These are phyloP conservation scores for Eudorina sp. DNA, from an alignment of 139 green algal species.

Conservation along the genomic window DNA sequence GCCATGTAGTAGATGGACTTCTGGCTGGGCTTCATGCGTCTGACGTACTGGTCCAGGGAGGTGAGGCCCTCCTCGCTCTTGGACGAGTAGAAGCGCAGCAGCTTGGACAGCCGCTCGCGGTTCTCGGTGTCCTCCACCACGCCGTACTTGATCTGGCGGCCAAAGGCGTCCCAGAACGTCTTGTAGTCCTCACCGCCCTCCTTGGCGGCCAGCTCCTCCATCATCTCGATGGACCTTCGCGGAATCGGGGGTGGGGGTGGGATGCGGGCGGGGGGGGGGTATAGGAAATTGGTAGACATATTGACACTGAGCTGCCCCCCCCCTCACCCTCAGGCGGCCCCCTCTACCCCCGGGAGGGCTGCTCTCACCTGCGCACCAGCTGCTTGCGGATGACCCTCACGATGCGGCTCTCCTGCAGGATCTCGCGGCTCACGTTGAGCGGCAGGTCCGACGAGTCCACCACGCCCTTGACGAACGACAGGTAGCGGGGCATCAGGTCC, in stretches of 20 bases:
- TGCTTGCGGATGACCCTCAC: slow-evolving; percentile 95
- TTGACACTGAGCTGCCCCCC: no score
- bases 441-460: slow-evolving; percentile 97
- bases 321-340: background rate
- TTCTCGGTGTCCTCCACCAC: slow-evolving; percentile 94
- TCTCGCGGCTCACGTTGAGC: slow-evolving; percentile 98
- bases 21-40: slow-evolving; percentile 94
- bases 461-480: slow-evolving; percentile 89
- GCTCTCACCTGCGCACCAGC: slow-evolving; percentile 82
- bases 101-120: slow-evolving; percentile 79
- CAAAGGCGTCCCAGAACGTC: slow-evolving; percentile 96
- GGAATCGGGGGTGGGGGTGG: no score
- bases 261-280: no score
- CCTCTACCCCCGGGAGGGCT: background rate
- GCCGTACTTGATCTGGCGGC: slow-evolving; percentile 91
- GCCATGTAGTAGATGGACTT: slow-evolving; percentile 96
- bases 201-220: slow-evolving; percentile 86
- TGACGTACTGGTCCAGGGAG: slow-evolving; percentile 90
- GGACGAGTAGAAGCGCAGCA: slow-evolving; percentile 85
- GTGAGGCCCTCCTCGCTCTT: slow-evolving; percentile 77
- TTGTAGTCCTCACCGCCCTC: slow-evolving; percentile 83
- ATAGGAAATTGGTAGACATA: no score
- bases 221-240: slow-evolving; percentile 92
- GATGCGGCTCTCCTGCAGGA: slow-evolving; percentile 93
- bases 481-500: slow-evolving; percentile 94